These are phyloP conservation scores for Lactarius evosmus DNA, from an alignment of 768 basidiomycete species.

Conservation along the genomic window DNA sequence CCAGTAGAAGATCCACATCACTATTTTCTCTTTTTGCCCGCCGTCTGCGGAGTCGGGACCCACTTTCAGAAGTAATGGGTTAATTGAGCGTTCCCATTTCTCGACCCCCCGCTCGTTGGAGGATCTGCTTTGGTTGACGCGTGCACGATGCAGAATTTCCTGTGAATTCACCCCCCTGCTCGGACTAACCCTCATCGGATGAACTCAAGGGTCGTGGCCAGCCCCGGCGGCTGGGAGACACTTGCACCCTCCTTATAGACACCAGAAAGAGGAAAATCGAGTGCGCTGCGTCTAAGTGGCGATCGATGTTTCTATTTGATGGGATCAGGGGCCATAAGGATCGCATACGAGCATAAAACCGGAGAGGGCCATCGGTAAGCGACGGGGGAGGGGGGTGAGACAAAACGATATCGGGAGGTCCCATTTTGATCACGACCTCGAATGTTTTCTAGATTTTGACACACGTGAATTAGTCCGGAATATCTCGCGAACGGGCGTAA, in stretches of 20 bases:
- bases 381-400: slow-evolving; percentile 60
- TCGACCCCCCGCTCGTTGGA: slow-evolving; percentile 55
- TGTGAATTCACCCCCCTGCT: slow-evolving; percentile 63
- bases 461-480: slow-evolving; percentile 39
- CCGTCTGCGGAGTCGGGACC: slow-evolving; percentile 30
- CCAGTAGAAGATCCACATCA: background rate
- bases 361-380: slow-evolving; percentile 71
- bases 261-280: slow-evolving; percentile 18
- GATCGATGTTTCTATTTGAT: slow-evolving; percentile 35
- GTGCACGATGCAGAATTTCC: slow-evolving; percentile 51
- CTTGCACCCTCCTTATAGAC: slow-evolving; percentile 25
- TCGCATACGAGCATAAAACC: slow-evolving; percentile 49
- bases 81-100: slow-evolving; percentile 68
- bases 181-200: slow-evolving; percentile 32
- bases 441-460: slow-evolving; percentile 40
- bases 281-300: slow-evolving; percentile 18
- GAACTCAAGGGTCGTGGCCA: slow-evolving; percentile 17
- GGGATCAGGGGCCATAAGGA: slow-evolving; percentile 32
- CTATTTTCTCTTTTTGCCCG: slow-evolving; percentile 24
- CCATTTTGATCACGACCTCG: slow-evolving; percentile 48
- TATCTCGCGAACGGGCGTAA: slow-evolving; percentile 67
- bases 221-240: slow-evolving; percentile 13
- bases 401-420: slow-evolving; percentile 61
- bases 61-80: slow-evolving; percentile 51
- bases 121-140: slow-evolving; percentile 66